Evolutionary conservation across 2,329 filamentous ascomycete species (phyloP).

Genomic region (Talaromyces verruculosus): DNA sequence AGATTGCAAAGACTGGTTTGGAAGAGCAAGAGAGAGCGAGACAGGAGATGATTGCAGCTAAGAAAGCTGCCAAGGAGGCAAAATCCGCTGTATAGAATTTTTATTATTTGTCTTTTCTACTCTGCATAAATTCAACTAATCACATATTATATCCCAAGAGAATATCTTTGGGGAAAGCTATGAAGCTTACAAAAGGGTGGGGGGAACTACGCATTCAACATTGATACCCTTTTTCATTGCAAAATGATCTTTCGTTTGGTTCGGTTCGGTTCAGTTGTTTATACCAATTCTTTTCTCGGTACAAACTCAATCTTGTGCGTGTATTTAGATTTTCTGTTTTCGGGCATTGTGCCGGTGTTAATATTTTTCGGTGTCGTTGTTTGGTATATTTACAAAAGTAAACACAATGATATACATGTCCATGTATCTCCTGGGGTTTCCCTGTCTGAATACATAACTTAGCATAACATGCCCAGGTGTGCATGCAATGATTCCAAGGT

Average conservation of each 20-base stretch:
- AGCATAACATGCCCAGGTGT: too few relatives aligned
- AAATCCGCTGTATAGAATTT: neutral
- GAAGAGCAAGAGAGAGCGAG: conserved; percentile 46
- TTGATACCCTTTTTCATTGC: neutral
- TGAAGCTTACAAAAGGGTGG: neutral
- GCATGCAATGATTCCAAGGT: too few relatives aligned
- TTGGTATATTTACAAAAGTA: too few relatives aligned
- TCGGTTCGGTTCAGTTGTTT: neutral
- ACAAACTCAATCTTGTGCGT: neutral
- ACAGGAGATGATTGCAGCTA: conserved; percentile 35
- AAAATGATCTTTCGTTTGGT: neutral
- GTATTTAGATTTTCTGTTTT: neutral
- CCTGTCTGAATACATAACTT: too few relatives aligned
- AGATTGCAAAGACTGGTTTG: conserved; percentile 48
- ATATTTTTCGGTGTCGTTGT: neutral
- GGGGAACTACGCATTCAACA: neutral
- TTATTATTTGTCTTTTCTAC: neutral
- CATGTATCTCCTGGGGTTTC: too few relatives aligned
- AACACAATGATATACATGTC: too few relatives aligned
- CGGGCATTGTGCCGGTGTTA: neutral
- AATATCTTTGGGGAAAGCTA: neutral
- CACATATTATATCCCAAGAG: neutral
- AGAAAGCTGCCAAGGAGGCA: conserved; percentile 23
- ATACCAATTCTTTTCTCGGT: neutral
- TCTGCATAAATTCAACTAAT: conserved; percentile 7